Evolutionary conservation across 306 rosid genomes (phyloP).

Genomic region (Bauhinia variegata): DNA sequence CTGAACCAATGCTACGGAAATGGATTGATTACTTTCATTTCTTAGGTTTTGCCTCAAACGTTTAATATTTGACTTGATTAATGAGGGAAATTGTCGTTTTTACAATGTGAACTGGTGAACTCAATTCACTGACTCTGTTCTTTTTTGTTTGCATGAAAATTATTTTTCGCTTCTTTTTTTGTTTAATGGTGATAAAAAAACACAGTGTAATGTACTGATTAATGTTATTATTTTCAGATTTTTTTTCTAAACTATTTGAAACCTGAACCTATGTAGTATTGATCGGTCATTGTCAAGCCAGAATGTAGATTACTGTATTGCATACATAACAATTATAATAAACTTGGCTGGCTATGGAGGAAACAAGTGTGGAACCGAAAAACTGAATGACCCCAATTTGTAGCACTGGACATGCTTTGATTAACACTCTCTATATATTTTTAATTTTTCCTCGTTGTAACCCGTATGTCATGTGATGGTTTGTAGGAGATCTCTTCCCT

Average conservation of each 20-base stretch:
- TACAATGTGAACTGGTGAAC: slow-evolving; percentile 3
- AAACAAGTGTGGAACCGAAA: neutral
- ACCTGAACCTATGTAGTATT: slow-evolving; percentile 1
- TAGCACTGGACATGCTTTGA: slow-evolving; percentile 25
- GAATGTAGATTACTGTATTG: slow-evolving; percentile 22
- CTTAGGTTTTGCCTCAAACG: slow-evolving; percentile 16
- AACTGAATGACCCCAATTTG: slow-evolving; percentile 15
- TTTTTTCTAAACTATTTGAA: neutral
- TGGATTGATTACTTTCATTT: slow-evolving; percentile 14
- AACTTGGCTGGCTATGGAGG: slow-evolving; percentile 3
- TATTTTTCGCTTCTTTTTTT: neutral
- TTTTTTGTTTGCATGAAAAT: neutral
- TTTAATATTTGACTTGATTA: slow-evolving; percentile 15
- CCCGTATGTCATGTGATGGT: neutral
- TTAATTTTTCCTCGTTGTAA: neutral
- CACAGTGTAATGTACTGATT: slow-evolving; percentile 5
- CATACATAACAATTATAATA: neutral
- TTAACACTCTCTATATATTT: neutral
- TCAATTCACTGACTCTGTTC: neutral
- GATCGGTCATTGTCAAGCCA: slow-evolving; percentile 3
- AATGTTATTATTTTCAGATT: neutral
- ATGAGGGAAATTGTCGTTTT: neutral
- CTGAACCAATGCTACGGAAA: neutral
- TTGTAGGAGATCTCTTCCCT: neutral
- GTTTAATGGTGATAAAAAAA: neutral